Evolutionary conservation across 2,329 filamentous ascomycete species (phyloP).

Genomic region (Sporothrix brasiliensis): DNA sequence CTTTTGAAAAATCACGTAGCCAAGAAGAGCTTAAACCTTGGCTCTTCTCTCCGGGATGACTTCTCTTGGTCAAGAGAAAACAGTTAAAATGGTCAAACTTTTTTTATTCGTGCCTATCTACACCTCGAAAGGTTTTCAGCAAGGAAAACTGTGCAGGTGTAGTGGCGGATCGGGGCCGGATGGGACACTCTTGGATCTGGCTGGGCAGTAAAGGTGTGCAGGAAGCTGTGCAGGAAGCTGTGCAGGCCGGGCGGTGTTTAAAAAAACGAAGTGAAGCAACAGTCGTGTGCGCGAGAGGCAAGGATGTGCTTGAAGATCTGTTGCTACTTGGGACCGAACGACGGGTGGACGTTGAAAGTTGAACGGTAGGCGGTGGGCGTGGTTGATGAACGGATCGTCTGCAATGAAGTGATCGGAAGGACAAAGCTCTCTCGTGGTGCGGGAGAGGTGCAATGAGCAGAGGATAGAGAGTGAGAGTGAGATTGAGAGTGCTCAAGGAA

Average conservation of each 20-base stretch:
- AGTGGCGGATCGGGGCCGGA: constrained; percentile 53
- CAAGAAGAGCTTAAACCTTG: constrained; percentile 9
- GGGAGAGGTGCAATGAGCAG: constrained; percentile 15
- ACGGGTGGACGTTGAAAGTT: constrained; percentile 26
- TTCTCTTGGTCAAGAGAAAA: constrained; percentile 20
- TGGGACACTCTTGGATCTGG: constrained; percentile 29
- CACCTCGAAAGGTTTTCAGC: constrained; percentile 77
- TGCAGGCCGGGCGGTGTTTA: constrained; percentile 34
- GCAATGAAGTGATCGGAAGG: constrained; percentile 28
- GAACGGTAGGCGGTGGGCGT: constrained; percentile 23
- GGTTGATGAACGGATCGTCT: constrained; percentile 25
- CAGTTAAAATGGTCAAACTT: constrained; percentile 45
- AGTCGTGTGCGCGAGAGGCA: constrained; percentile 24
- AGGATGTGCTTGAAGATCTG: constrained; percentile 16
- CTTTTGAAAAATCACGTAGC: constrained; percentile 26
- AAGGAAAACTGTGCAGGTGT: constrained; percentile 90
- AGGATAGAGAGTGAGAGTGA: constrained; percentile 17
- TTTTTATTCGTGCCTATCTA: constrained; percentile 62
- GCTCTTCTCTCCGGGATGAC: background rate
- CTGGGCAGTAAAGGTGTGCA: constrained; percentile 29
- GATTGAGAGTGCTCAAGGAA: constrained; percentile 14
- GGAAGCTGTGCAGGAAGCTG: constrained; percentile 37
- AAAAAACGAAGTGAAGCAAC: constrained; percentile 25
- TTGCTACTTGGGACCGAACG: constrained; percentile 23
- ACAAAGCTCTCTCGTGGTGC: constrained; percentile 12